Evolutionary conservation across 805 yeast species (phyloP).

Genomic region (Teunomyces tritomae): DNA sequence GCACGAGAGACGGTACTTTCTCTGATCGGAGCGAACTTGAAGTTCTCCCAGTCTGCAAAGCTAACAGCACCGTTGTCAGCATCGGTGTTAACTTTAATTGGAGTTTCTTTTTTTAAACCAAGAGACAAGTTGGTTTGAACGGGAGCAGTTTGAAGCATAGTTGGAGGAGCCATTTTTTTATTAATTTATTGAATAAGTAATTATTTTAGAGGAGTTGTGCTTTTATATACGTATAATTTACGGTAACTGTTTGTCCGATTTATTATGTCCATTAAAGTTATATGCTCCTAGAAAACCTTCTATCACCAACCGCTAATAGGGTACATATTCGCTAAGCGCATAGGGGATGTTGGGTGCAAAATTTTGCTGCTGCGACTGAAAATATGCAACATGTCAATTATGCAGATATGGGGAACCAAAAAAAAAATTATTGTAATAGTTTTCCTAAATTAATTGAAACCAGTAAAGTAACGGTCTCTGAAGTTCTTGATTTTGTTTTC

Average conservation of each 20-base stretch:
- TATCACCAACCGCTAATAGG: not conserved
- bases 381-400: not conserved
- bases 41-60: conserved; percentile 63
- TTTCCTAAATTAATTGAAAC: conserved; percentile 41
- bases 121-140: conserved; percentile 2
- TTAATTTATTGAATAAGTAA: no score
- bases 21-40: conserved; percentile 68
- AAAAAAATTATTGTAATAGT: no score
- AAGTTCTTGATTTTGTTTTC: conserved; percentile 52
- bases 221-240: not conserved
- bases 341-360: conserved; percentile 8
- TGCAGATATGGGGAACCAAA: not conserved
- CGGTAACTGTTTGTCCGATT: not conserved
- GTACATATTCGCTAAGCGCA: conserved; percentile 3
- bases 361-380: not conserved
- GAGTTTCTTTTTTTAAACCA: not conserved
- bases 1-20: conserved; percentile 80
- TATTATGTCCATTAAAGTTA: not conserved
- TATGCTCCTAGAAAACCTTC: conserved; percentile 1
- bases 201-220: not conserved
- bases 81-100: conserved; percentile 15
- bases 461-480: conserved; percentile 72
- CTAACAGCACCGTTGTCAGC: conserved; percentile 22
- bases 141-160: conserved; percentile 26
- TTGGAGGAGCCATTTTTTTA: conserved; percentile 37